Evolutionary conservation across 371 early-diverging fungal genomes (phyloP), one percentile per base, ranked within the genome.

Genomic region (Mucor saturninus): DNA sequence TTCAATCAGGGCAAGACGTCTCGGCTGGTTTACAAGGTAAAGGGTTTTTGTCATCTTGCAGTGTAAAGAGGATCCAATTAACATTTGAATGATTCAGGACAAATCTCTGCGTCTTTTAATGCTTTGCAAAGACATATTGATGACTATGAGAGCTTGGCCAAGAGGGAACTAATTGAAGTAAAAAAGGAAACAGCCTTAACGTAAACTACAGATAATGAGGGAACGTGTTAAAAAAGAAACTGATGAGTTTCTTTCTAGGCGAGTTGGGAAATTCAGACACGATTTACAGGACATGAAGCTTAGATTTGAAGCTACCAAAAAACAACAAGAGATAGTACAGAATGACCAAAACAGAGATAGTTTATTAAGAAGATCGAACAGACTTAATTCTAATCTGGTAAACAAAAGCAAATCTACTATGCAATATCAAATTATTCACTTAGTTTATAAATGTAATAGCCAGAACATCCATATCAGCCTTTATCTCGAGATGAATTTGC

Each of bases 101-200:
- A 91, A 62, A 88, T 92, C 37, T 74, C 89, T 15, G 89, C 88
- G 2, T 77, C 84, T 4, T 83, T 91, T 46, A 83, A 77, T 52
- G 76, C 88, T 5, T 76, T 92, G 58, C 83, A 90, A 67, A 83
- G 90, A 21, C 83, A 87, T 2, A 86, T 88, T 52, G 87, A 88
- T 63, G 92, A 93, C 54, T 85, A 91, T 69, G 89, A 89, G 21
- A 79, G 81, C 55, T 73, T 89, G 59, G 89, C 91, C 31, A 87
- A 86, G 70, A 79, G 90, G 64, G 93, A 93, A 67, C 76, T 91
- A 65, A 87, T 91, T 31, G 74, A 88, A 6, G 84, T 75, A 29
- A 92, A 91, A 62, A 89, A 90, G 64, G 91, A 93, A 67, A 90
- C 84, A 28, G 91, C 91, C 1, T 64, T 87, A 26, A 79, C 80